phyloP scores from a whole-genome alignment of 2,329 filamentous ascomycete genomes.

The Cryphonectria japonica region DNA sequence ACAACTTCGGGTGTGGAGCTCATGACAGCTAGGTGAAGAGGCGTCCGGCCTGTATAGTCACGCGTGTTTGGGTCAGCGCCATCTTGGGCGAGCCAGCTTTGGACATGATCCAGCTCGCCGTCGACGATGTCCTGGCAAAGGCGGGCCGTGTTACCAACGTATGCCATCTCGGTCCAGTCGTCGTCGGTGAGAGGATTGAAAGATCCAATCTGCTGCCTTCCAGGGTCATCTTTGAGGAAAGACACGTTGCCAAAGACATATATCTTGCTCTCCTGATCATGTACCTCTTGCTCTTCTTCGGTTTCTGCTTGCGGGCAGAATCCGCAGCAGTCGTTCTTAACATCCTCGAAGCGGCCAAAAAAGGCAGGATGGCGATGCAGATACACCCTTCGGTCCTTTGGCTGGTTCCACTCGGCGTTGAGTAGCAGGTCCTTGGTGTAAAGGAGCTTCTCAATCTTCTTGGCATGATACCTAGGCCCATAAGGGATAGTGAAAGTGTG shows the following conservation, averaged over 20 bases:
- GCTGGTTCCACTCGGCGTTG: constrained; percentile 85
- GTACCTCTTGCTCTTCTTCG: constrained; percentile 70
- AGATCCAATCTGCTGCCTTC: constrained; percentile 70
- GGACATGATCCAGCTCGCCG: constrained; percentile 69
- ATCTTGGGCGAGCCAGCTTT: constrained; percentile 71
- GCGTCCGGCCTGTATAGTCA: constrained; percentile 78
- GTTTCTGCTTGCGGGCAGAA: constrained; percentile 72
- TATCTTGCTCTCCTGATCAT: constrained; percentile 72
- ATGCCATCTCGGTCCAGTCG: constrained; percentile 92
- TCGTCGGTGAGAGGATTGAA: constrained; percentile 82
- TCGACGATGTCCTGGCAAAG: constrained; percentile 84
- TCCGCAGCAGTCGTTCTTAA: constrained; percentile 82
- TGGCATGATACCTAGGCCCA: constrained; percentile 63
- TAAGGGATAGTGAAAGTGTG: constrained; percentile 77
- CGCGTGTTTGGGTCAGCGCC: constrained; percentile 72
- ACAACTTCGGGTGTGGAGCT: constrained; percentile 72
- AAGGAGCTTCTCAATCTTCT: constrained; percentile 78
- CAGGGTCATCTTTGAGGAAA: constrained; percentile 81
- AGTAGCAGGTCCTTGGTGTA: constrained; percentile 82
- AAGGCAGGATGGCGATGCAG: constrained; percentile 86
- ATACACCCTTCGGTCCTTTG: constrained; percentile 73
- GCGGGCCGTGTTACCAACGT: constrained; percentile 76
- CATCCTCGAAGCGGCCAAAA: constrained; percentile 75
- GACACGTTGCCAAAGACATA: constrained; percentile 75
- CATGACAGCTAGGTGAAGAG: constrained; percentile 75